Base-by-base conservation (phyloP, 169 alveolate genomes). In the Eimeria brunetti region DNA sequence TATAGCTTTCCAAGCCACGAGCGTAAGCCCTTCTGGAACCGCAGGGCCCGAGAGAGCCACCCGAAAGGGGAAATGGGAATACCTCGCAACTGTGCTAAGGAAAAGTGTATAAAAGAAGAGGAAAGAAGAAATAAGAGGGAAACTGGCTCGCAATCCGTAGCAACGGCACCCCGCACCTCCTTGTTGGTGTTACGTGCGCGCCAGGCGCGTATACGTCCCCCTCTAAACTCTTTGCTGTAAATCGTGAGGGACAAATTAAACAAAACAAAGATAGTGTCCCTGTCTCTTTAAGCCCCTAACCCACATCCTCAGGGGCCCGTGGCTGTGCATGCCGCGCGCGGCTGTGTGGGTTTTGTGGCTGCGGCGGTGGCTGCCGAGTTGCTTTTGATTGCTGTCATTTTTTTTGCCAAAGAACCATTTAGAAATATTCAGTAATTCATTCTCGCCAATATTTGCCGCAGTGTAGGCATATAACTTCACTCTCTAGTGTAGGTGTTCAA, bases 81-180 rank as follows among this genome's bases (percentile, higher is more conserved):
- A 24, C 60, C 81, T 56, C 60, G 16, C 81, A 41, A 16, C n/a
- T 38, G 83, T 20, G 81, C 22, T 41, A 41, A 44, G 60, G 64
- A 41, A 85, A 85, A 62, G 8, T 46, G 7, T 22, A 62, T 20
- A 85, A 58, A 38, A 24, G n/a, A 36, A 14, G 81, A 49, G 33
- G 64, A 58, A 41, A 33, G 30, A n/a, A 30, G 11, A 60, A 38
- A 71, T 33, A 49, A 85, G 92, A 36, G 49, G 64, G 33, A 56
- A 11, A 33, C 27, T 33, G n/a, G 75, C 46, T 8, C 38, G 67
- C 38, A 83, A 33, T 56, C 56, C 71, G 75, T 51, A 33, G 90
- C 71, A 56, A 83, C 41, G 90, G 27, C 73, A 83, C 92, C 92
- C 92, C 92, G 92, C 92, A 85, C 92, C 92, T 85, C 83, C 92